These are phyloP conservation scores for Wickerhamomyces tratensis DNA, from an alignment of 805 yeast genomes.

Conservation along the genomic window DNA sequence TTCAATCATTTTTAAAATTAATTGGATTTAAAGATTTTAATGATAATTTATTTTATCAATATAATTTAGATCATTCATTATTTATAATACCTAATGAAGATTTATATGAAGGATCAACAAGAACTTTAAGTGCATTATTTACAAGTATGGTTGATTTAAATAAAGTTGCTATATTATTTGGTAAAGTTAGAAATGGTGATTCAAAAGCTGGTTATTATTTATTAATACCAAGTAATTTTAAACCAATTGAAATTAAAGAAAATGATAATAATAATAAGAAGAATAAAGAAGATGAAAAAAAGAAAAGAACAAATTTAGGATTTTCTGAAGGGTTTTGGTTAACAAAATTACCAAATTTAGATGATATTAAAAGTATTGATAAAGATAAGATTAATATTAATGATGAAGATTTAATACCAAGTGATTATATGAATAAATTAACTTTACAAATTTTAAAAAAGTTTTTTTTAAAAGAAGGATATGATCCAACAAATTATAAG, in stretches of 20 bases:
- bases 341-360: conserved; percentile 60
- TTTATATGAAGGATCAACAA: conserved; percentile 48
- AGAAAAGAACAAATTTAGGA: not conserved
- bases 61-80: conserved; percentile 42
- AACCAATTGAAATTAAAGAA: no score
- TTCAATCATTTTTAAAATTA: conserved; percentile 46
- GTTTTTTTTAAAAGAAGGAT: conserved; percentile 36
- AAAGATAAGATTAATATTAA: conserved; percentile 1
- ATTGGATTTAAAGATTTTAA: conserved; percentile 52
- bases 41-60: conserved; percentile 35
- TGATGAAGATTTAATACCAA: not conserved
- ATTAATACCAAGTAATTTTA: conserved; percentile 2
- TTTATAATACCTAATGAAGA: conserved; percentile 65
- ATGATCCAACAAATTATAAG: conserved; percentile 44
- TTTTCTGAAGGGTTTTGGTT: conserved; percentile 69
- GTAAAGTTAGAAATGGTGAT: conserved; percentile 38
- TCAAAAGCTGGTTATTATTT: conserved; percentile 35
- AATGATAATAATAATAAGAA: no score
- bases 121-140: conserved; percentile 60
- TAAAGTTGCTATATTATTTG: conserved; percentile 66
- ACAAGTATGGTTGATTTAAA: conserved; percentile 41
- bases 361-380: conserved; percentile 48
- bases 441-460: conserved; percentile 20
- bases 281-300: no score
- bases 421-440: conserved; percentile 6